Percentiles rank a stretch among this genome's conserved stretches.
phyloP scores from a whole-genome alignment of 805 yeast species.

The Kuraishia floccosa region DNA sequence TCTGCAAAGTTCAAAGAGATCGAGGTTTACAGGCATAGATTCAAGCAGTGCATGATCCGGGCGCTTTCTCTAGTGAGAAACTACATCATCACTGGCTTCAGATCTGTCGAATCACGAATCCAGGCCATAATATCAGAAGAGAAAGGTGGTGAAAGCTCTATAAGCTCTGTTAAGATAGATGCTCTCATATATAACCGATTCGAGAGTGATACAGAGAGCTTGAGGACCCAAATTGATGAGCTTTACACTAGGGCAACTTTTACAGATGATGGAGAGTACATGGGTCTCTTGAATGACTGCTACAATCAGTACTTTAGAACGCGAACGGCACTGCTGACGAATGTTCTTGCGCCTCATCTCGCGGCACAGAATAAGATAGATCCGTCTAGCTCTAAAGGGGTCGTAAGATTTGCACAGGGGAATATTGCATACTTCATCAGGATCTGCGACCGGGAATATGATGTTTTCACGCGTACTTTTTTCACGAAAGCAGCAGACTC shows the following conservation, averaged over 20 bases:
- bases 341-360: constrained; percentile 18
- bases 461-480: constrained; percentile 47
- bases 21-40: constrained; percentile 57
- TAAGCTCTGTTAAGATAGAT: constrained; percentile 34
- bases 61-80: constrained; percentile 67
- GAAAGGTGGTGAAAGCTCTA: constrained; percentile 1
- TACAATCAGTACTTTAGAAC: constrained; percentile 49
- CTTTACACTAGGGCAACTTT: constrained; percentile 13
- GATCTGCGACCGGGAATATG: constrained; percentile 48
- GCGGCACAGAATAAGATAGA: constrained; percentile 7
- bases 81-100: constrained; percentile 39
- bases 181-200: constrained; percentile 63
- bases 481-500: constrained; percentile 10
- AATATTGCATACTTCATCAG: constrained; percentile 50
- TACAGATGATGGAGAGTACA: constrained; percentile 30
- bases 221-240: constrained; percentile 12
- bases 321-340: constrained; percentile 37
- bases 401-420: constrained; percentile 53
- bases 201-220: constrained; percentile 16
- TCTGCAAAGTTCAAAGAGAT: constrained; percentile 50
- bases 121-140: constrained; percentile 9
- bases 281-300: constrained; percentile 59
- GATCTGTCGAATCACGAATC: constrained; percentile 16
- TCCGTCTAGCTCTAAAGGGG: constrained; percentile 16
- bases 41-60: constrained; percentile 75